Base-by-base conservation (phyloP, 129 eudicot genomes). In the Scalesia atractyloides region DNA sequence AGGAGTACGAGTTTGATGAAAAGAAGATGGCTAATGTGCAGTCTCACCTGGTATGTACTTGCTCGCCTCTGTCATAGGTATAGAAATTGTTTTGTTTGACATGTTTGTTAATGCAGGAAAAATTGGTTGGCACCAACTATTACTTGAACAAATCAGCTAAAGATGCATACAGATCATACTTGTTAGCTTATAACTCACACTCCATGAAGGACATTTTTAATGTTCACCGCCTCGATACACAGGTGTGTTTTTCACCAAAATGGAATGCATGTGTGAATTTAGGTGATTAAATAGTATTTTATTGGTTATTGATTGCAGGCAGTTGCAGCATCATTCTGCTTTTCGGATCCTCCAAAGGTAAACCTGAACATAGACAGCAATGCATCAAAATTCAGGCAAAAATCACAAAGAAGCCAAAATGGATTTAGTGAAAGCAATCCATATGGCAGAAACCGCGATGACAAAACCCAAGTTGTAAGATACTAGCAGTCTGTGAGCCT, bases 181-280 rank as follows among this genome's bases (percentile, higher is more conserved):
- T 94, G 16, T 78, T 88, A 63, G 86, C 99, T 1, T 94, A 94
- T 62, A 90, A 88, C 82, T 90, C 97, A 15, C 98, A 90, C 69
- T 86, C 97, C 15, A 88, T 86, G 93, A 94, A 90, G 74, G 97
- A 94, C 62, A 89, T 94, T 43, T 94, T 90, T 68, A 84, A 88
- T 67, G 97, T 88, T 61, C 98, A 88, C 63, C 80, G 84, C 36
- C 96, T 94, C 2, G 91, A 93, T 76, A 72, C 86, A 36, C 95
- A 93, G 98, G 30, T 24, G 2, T 24, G 30, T 24, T 24, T 24
- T 3, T 49, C 54, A n/a, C 57, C 11, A n/a, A 51, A 51, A 1
- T 51, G 22, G 22, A 5, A 51, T 1, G 20, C 22, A 7, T 51
- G 22, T n/a, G 57, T 51, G 57, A n/a, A 51, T 51, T 51, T 51